Conservation (phyloP, 2,329 filamentous ascomycete genomes). For the Aspergillus transmontanensis region DNA sequence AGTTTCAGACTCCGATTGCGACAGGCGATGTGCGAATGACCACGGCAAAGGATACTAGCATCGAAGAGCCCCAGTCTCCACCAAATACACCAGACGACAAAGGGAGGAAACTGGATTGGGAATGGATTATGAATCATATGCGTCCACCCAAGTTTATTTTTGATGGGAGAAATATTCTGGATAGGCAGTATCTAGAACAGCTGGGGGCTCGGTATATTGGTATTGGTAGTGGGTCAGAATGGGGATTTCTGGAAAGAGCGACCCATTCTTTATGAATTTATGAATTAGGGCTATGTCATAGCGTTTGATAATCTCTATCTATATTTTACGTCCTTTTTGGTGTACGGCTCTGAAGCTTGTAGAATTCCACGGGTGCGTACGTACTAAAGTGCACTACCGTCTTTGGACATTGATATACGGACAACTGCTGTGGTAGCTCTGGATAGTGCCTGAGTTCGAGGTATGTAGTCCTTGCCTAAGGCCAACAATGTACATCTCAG, state of each 20-base stretch:
- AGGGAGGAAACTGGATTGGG: conserved; percentile 40
- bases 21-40: not conserved
- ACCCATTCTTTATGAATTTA: not conserved
- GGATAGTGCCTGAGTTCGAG: not conserved
- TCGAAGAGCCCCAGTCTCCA: not conserved
- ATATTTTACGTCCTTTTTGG: not conserved
- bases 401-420: no score
- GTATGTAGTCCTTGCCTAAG: not conserved
- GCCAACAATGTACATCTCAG: not conserved
- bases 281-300: not conserved
- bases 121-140: conserved; percentile 43
- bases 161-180: conserved; percentile 44
- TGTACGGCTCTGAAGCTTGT: not conserved
- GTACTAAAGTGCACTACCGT: no score
- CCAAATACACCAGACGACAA: not conserved
- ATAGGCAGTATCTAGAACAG: conserved; percentile 30
- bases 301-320: not conserved
- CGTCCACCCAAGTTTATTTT: conserved; percentile 51
- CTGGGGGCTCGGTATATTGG: conserved; percentile 36
- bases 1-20: conserved; percentile 40
- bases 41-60: conserved; percentile 7
- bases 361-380: not conserved
- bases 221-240: conserved; percentile 23
- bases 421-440: not conserved
- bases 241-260: not conserved